Evolutionary conservation across 2,329 filamentous ascomycete species (phyloP).

Genomic region (Tolypocladium cylindrosporum): DNA sequence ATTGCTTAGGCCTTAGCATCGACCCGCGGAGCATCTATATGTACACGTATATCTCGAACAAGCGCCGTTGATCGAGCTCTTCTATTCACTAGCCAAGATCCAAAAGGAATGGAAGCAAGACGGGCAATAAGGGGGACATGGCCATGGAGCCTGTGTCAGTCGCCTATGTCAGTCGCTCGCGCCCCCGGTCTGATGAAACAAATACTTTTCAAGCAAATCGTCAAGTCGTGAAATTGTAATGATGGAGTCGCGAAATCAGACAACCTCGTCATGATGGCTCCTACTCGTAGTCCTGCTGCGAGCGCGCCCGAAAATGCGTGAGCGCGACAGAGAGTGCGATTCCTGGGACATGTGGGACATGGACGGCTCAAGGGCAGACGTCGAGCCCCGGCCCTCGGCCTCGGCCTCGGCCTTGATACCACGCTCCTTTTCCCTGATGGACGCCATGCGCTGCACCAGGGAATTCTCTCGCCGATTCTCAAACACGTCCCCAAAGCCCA

Average conservation of each 20-base stretch:
- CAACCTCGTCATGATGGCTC: slow-evolving; percentile 15
- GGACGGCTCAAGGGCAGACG: slow-evolving; percentile 15
- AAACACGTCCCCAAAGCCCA: slow-evolving; percentile 37
- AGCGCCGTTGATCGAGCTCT: neutral
- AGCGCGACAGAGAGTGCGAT: slow-evolving; percentile 14
- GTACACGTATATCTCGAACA: neutral
- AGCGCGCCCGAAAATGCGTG: slow-evolving; percentile 18
- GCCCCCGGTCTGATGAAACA: too few species aligned
- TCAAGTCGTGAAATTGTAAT: neutral
- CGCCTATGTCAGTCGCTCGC: neutral
- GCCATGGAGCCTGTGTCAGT: neutral
- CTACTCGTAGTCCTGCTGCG: slow-evolving; percentile 18
- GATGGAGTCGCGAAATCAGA: slow-evolving; percentile 8
- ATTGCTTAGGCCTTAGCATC: neutral
- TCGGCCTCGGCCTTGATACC: slow-evolving; percentile 17
- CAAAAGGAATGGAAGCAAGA: neutral
- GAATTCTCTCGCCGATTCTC: slow-evolving; percentile 27
- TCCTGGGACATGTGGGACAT: slow-evolving; percentile 10
- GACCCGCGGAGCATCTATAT: neutral
- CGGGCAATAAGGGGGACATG: neutral
- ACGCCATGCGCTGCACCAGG: slow-evolving; percentile 24
- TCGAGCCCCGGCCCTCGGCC: slow-evolving; percentile 14
- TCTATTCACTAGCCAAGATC: neutral
- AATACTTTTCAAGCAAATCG: neutral
- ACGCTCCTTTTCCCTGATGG: slow-evolving; percentile 26